phyloP scores from a whole-genome alignment of 2,329 filamentous ascomycete genomes.

The Fusarium virguliforme region DNA sequence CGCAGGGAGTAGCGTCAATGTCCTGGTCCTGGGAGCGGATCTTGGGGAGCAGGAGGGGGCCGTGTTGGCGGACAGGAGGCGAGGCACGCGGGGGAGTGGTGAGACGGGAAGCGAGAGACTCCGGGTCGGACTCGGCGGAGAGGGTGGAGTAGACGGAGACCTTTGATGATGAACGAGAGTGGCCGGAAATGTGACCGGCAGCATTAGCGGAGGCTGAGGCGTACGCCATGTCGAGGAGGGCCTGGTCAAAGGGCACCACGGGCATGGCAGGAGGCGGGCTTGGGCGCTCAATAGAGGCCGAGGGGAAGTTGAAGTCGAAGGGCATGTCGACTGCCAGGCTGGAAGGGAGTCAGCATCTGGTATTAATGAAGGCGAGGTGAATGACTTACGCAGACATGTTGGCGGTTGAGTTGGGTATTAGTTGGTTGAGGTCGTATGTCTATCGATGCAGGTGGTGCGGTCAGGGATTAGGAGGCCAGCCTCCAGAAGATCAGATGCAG shows the following conservation, averaged over 20 bases:
- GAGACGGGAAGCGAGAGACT: conserved; percentile 77
- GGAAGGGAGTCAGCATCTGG: conserved; percentile 45
- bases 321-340: conserved; percentile 76
- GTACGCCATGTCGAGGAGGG: conserved; percentile 70
- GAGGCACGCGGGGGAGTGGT: conserved; percentile 77
- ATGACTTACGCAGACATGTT: conserved; percentile 58
- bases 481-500: conserved; percentile 29
- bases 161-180: conserved; percentile 76
- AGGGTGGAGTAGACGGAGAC: conserved; percentile 74
- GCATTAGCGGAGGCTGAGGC: conserved; percentile 45
- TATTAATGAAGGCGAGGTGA: conserved; percentile 5
- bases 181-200: conserved; percentile 58
- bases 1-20: conserved; percentile 71
- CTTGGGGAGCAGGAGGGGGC: conserved; percentile 86
- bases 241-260: conserved; percentile 69
- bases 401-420: conserved; percentile 38
- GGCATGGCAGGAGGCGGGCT: conserved; percentile 52
- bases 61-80: conserved; percentile 83
- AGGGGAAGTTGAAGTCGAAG: conserved; percentile 73
- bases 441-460: conserved; percentile 28
- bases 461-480: conserved; percentile 48
- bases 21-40: conserved; percentile 89
- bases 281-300: conserved; percentile 54
- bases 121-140: conserved; percentile 72
- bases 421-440: conserved; percentile 30